Percentiles rank a stretch among this genome's conserved stretches.
phyloP scores from a whole-genome alignment of 2,329 filamentous ascomycete genomes.

The Endothia cerciana region DNA sequence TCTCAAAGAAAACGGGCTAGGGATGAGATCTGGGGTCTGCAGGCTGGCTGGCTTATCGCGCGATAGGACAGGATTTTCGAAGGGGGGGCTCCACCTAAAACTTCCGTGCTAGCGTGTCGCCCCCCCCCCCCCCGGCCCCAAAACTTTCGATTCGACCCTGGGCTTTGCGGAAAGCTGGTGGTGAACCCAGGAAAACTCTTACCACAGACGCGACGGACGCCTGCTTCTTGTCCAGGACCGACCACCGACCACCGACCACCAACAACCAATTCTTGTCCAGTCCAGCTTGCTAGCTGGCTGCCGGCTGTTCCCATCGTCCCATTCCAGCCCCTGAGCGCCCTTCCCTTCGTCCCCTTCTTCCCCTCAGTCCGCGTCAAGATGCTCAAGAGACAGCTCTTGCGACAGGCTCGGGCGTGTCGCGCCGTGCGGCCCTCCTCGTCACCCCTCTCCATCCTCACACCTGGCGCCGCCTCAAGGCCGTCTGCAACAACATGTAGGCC shows the following conservation, averaged over 20 bases:
- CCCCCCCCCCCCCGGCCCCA: neutral
- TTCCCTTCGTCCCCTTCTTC: neutral
- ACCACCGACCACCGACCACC: neutral
- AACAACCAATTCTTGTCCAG: neutral
- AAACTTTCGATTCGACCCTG: conserved; percentile 3
- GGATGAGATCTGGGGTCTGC: too few species aligned
- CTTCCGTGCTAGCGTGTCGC: neutral
- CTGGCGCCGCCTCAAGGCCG: conserved; percentile 15
- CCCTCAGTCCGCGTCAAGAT: conserved; percentile 19
- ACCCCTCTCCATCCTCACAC: conserved; percentile 18
- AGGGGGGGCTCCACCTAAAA: conserved; percentile 1
- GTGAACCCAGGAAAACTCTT: conserved; percentile 10
- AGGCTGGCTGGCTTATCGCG: neutral
- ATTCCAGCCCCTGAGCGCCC: neutral
- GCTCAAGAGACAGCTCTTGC: conserved; percentile 30
- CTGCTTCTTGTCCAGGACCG: neutral
- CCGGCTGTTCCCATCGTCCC: neutral
- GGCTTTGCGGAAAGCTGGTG: conserved; percentile 1
- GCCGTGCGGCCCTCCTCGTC: conserved; percentile 26
- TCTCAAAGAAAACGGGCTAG: too few species aligned
- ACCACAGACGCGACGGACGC: neutral
- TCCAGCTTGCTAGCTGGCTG: neutral
- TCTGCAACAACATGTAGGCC: conserved; percentile 18
- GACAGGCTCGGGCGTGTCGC: conserved; percentile 27
- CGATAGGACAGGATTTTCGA: conserved; percentile 12